These are phyloP conservation scores for Yarrowia sp. DNA, from an alignment of 805 yeast genomes.

Conservation along the genomic window DNA sequence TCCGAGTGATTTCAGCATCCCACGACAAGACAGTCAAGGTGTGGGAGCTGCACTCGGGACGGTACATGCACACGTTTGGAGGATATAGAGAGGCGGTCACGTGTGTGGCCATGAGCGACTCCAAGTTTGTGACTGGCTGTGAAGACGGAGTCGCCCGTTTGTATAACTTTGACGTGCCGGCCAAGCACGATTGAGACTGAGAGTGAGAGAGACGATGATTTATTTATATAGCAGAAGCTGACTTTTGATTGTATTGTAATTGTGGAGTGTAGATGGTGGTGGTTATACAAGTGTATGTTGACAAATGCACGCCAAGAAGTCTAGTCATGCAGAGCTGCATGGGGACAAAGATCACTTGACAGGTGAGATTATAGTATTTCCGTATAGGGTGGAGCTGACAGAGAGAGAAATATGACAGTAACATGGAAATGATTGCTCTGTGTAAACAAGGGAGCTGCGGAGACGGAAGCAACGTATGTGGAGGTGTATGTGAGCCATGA, in stretches of 20 bases:
- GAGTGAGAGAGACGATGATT: background rate
- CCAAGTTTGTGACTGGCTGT: slow-evolving; percentile 84
- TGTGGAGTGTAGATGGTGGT: too few relatives aligned
- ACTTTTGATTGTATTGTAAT: too few relatives aligned
- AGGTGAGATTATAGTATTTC: too few relatives aligned
- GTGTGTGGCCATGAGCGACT: slow-evolving; percentile 80
- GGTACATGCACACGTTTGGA: slow-evolving; percentile 88
- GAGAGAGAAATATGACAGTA: background rate
- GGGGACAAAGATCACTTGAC: too few relatives aligned
- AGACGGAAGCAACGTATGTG: too few relatives aligned
- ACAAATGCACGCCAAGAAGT: too few relatives aligned
- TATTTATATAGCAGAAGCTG: background rate
- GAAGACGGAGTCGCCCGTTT: slow-evolving; percentile 85
- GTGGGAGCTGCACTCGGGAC: slow-evolving; percentile 95
- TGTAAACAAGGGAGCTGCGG: too few relatives aligned
- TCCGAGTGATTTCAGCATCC: slow-evolving; percentile 90
- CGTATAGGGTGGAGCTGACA: background rate
- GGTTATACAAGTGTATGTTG: too few relatives aligned
- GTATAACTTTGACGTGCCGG: slow-evolving; percentile 59
- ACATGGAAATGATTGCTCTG: background rate
- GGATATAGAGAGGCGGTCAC: slow-evolving; percentile 60
- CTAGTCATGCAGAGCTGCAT: too few relatives aligned
- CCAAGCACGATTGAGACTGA: background rate
- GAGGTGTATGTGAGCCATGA: too few relatives aligned
- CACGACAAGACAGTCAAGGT: slow-evolving; percentile 87